These are phyloP conservation scores for Curvularia lunata DNA, from an alignment of 2,329 filamentous ascomycete genomes.

Conservation along the genomic window DNA sequence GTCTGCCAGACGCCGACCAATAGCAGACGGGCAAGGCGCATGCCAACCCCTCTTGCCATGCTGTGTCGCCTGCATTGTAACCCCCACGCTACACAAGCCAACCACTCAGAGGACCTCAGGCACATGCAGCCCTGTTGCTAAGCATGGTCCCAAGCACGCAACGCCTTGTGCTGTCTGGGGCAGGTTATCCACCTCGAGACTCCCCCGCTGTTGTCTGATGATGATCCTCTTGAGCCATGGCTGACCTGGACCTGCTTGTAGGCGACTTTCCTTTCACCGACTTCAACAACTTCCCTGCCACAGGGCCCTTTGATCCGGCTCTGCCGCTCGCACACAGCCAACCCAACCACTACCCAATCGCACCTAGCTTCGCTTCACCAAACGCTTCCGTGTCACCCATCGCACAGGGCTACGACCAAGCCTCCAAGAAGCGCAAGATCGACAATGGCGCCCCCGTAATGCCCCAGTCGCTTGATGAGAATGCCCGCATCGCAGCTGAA, in stretches of 20 bases:
- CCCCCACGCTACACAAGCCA: constrained; percentile 34
- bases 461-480: constrained; percentile 52
- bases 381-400: constrained; percentile 40
- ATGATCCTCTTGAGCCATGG: constrained; percentile 29
- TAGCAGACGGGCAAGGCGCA: constrained; percentile 25
- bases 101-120: constrained; percentile 33
- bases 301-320: constrained; percentile 41
- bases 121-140: constrained; percentile 29
- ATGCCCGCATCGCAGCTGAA: constrained; percentile 56
- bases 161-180: constrained; percentile 35
- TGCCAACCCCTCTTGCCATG: constrained; percentile 34
- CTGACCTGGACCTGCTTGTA: constrained; percentile 48
- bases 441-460: constrained; percentile 42
- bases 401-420: constrained; percentile 35
- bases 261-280: constrained; percentile 56
- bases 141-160: constrained; percentile 45
- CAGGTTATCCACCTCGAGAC: constrained; percentile 15
- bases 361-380: constrained; percentile 39
- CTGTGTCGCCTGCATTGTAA: constrained; percentile 31
- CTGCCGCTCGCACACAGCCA: constrained; percentile 40
- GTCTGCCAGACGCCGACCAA: constrained; percentile 29
- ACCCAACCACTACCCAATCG: constrained; percentile 32
- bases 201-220: constrained; percentile 15
- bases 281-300: constrained; percentile 51
- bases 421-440: constrained; percentile 57